phyloP scores from a whole-genome alignment of 164 flowering plant genomes.

The Piper longum region DNA sequence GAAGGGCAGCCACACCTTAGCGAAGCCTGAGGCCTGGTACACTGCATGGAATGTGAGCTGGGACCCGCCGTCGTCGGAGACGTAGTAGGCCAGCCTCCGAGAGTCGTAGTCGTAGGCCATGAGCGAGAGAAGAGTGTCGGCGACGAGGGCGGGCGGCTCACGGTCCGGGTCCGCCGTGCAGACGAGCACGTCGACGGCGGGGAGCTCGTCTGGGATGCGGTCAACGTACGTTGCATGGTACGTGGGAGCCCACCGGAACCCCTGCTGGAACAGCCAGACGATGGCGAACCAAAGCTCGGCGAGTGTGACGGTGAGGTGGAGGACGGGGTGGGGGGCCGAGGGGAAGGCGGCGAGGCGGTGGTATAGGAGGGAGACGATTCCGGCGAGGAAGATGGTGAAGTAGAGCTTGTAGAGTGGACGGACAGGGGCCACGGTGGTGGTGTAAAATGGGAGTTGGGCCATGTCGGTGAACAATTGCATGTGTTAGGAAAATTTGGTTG shows the following conservation, averaged over 20 bases:
- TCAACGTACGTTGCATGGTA: constrained; percentile 11
- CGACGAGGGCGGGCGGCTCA: constrained; percentile 18
- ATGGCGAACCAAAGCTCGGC: constrained; percentile 19
- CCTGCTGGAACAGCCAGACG: constrained; percentile 19
- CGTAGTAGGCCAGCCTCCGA: constrained; percentile 13
- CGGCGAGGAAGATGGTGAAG: constrained; percentile 9
- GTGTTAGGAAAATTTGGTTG: neutral
- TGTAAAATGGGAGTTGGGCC: constrained; percentile 8
- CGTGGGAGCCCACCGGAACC: constrained; percentile 25
- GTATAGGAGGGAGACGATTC: constrained; percentile 13
- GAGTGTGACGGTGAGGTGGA: constrained; percentile 11
- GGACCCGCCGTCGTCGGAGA: constrained; percentile 22
- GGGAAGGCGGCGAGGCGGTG: constrained; percentile 14
- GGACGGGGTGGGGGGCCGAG: constrained; percentile 1
- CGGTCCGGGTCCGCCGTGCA: constrained; percentile 21
- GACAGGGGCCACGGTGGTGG: constrained; percentile 5
- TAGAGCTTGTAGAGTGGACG: constrained; percentile 20
- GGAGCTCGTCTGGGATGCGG: constrained; percentile 10
- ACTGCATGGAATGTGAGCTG: constrained; percentile 19
- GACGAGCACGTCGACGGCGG: constrained; percentile 14
- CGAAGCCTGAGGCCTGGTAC: constrained; percentile 13
- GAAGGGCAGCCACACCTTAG: constrained; percentile 17
- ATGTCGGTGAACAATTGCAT: neutral
- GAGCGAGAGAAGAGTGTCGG: constrained; percentile 16
- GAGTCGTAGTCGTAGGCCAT: constrained; percentile 19